Percentiles rank a stretch among this genome's conserved stretches.
These are phyloP conservation scores for Lactarius psammicola DNA, from an alignment of 768 basidiomycete genomes.

Conservation along the genomic window DNA sequence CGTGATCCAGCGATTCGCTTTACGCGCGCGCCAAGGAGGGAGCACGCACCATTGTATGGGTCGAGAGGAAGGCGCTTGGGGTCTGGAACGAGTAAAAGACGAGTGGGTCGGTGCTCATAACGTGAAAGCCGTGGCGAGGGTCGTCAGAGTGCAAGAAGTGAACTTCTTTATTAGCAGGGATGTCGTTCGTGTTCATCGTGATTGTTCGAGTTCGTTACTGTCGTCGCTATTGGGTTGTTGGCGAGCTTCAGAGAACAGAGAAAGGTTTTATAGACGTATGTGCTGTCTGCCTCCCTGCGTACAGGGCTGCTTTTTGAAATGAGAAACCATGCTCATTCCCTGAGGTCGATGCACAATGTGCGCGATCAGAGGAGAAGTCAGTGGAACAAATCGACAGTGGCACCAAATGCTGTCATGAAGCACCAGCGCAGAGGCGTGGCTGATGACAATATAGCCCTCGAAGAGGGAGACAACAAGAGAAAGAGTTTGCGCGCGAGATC, in stretches of 20 bases:
- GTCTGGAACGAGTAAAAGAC: conserved; percentile 71
- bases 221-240: neutral
- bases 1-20: neutral
- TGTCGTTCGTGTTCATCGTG: neutral
- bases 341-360: neutral
- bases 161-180: conserved; percentile 34
- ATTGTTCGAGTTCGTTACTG: neutral
- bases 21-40: neutral
- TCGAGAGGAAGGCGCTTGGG: conserved; percentile 38
- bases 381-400: neutral
- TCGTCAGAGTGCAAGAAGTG: conserved; percentile 72
- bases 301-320: conserved; percentile 1
- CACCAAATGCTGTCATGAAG: neutral
- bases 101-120: conserved; percentile 61
- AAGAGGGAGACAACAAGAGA: neutral
- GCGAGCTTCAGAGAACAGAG: neutral
- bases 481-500: neutral
- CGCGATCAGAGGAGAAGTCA: neutral
- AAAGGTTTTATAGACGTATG: neutral
- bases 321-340: conserved; percentile 7
- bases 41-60: conserved; percentile 49
- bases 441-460: neutral
- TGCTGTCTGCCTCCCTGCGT: neutral
- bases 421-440: neutral
- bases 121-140: conserved; percentile 59